Evolutionary conservation across 2,329 filamentous ascomycete genomes (phyloP).

Genomic region (Periconia digitata): DNA sequence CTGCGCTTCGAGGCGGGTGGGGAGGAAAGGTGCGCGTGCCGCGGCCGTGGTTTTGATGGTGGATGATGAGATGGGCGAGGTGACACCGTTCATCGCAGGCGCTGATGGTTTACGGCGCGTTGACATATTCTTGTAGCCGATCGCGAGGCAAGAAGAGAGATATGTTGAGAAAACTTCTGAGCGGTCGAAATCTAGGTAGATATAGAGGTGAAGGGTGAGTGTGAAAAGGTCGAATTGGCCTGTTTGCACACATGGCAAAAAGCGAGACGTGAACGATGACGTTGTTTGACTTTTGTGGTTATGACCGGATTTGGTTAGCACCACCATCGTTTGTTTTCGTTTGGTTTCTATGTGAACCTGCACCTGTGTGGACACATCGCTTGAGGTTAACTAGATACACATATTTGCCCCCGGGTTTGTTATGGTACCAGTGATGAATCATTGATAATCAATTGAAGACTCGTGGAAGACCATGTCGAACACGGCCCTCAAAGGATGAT

Average conservation of each 20-base stretch:
- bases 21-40: constrained; percentile 61
- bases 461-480: background rate
- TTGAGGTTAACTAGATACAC: too few relatives aligned
- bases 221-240: too few relatives aligned
- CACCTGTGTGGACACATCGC: background rate
- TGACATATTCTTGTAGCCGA: constrained; percentile 22
- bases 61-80: constrained; percentile 16
- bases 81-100: too few relatives aligned
- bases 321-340: background rate
- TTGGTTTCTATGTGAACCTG: background rate
- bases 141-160: background rate
- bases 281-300: constrained; percentile 4
- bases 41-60: constrained; percentile 25
- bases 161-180: background rate
- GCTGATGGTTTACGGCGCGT: constrained; percentile 30
- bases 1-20: constrained; percentile 67
- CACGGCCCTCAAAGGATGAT: too few relatives aligned
- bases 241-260: too few relatives aligned
- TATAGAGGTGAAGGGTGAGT: too few relatives aligned
- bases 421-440: too few relatives aligned
- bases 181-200: too few relatives aligned
- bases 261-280: constrained; percentile 8
- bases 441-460: too few relatives aligned
- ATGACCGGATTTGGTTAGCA: background rate
- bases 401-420: too few relatives aligned